Conservation (phyloP, 257 asterid genomes). For the Thymus quinquecostatus region DNA sequence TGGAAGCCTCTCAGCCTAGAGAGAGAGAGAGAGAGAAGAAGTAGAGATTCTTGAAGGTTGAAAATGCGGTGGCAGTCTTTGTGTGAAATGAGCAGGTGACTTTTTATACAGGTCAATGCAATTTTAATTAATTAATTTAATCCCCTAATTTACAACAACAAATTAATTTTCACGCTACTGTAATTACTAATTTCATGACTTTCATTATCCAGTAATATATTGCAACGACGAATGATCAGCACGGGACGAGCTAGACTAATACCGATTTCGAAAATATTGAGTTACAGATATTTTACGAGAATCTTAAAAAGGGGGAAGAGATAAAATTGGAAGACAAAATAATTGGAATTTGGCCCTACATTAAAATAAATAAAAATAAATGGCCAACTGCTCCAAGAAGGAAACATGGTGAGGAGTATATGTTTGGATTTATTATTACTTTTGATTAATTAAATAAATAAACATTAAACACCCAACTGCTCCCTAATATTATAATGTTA, state of each 20-base stretch:
- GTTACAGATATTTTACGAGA: no score
- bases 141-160: no score
- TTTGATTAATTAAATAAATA: conserved; percentile 15
- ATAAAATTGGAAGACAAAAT: conserved; percentile 9
- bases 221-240: no score
- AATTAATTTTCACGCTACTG: background rate
- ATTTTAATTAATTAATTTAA: background rate
- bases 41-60: conserved; percentile 30
- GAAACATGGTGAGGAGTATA: conserved; percentile 33
- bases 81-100: conserved; percentile 31
- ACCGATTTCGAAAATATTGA: no score
- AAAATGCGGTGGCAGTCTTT: conserved; percentile 24
- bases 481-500: conserved; percentile 40
- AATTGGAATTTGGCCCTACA: conserved; percentile 29
- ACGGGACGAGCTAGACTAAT: no score
- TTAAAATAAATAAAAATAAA: background rate
- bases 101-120: conserved; percentile 31
- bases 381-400: conserved; percentile 48
- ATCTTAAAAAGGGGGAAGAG: background rate
- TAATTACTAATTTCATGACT: background rate
- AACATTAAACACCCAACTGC: conserved; percentile 41
- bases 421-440: conserved; percentile 44
- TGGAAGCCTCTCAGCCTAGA: background rate
- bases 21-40: conserved; percentile 31
- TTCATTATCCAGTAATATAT: no score